Evolutionary conservation across 2,329 filamentous ascomycete genomes (phyloP), one percentile per base, ranked within the genome.

Genomic region (Nannizzia gypsea): DNA sequence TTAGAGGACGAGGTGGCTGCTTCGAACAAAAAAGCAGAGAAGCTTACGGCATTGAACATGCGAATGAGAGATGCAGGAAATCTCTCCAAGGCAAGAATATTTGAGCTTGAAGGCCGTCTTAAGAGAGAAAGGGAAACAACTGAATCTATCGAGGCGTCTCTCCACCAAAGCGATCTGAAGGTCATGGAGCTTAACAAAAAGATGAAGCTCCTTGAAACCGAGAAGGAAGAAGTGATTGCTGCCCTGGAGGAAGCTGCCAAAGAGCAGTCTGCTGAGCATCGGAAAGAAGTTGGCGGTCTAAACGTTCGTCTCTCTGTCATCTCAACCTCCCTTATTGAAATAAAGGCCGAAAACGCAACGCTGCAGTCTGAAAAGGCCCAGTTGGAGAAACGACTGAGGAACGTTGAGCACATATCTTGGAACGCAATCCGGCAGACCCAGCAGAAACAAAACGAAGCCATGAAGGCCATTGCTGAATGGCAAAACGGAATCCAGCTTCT

Each of bases 251-350:
- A 69, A 22, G 66, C 64, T 22, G 55, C 63, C 5, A 63, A 57
- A 8, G 64, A 70, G 11, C 64, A 69, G 46, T 59, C 64, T 1
- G 63, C 69, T 40, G 62, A 61, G 17, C 68, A 73, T 31, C 69
- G 73, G 48, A 67, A 70, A 59, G 70, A 76, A 31, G 64, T 72
- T 2, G 73, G 73, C 0, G 63, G 61, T 2, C 66, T 78, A 57
- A 78, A 77, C 58, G 72, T 72, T 28, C 70, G 70, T n/a, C 68
- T 77, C 36, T 72, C 72, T 1, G 66, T 72, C 22, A 69, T 77
- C 24, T 70, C 71, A 13, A 75, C 74, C 1, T 71, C 72, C 2
- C 68, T 78, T 3, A 68, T 71, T 22, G 67, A 65, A 5, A 68
- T 71, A 6, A 70, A 70, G 34, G 66, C 65, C 2, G 72, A 77